These are phyloP conservation scores for Hypoxylon subgilvum DNA, from an alignment of 495 filamentous ascomycete genomes.

Conservation along the genomic window DNA sequence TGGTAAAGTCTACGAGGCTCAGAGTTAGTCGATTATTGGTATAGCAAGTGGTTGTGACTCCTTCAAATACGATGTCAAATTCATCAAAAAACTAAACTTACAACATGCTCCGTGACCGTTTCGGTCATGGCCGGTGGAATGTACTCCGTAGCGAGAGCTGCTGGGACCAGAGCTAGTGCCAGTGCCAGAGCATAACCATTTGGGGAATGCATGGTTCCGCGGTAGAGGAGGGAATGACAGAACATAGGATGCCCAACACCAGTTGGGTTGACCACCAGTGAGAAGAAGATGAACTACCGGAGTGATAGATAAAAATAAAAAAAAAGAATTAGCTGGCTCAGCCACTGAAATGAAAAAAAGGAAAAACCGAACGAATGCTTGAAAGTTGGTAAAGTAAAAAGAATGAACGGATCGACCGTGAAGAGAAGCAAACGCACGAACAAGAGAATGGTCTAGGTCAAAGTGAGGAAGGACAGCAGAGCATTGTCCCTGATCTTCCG, in stretches of 20 bases:
- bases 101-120: constrained; percentile 13
- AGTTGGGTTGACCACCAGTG: constrained; percentile 7
- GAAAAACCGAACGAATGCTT: constrained; percentile 30
- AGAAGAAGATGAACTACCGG: constrained; percentile 6
- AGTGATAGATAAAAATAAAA: constrained; percentile 5
- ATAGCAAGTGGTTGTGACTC: too few species aligned
- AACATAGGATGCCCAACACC: background rate
- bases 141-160: constrained; percentile 12
- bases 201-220: constrained; percentile 14
- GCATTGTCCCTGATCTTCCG: constrained; percentile 31
- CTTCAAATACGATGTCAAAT: too few species aligned
- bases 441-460: constrained; percentile 17
- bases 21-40: constrained; percentile 5
- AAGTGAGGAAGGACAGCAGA: constrained; percentile 16
- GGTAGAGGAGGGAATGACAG: constrained; percentile 11
- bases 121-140: constrained; percentile 15
- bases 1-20: constrained; percentile 5
- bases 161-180: constrained; percentile 15
- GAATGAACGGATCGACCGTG: constrained; percentile 36
- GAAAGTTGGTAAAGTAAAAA: constrained; percentile 18
- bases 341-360: constrained; percentile 35
- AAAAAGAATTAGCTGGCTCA: constrained; percentile 28
- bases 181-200: constrained; percentile 13
- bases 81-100: constrained; percentile 3
- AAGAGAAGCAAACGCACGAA: constrained; percentile 17